phyloP scores from a whole-genome alignment of 345 rosid genomes.

The Brassica juncea region DNA sequence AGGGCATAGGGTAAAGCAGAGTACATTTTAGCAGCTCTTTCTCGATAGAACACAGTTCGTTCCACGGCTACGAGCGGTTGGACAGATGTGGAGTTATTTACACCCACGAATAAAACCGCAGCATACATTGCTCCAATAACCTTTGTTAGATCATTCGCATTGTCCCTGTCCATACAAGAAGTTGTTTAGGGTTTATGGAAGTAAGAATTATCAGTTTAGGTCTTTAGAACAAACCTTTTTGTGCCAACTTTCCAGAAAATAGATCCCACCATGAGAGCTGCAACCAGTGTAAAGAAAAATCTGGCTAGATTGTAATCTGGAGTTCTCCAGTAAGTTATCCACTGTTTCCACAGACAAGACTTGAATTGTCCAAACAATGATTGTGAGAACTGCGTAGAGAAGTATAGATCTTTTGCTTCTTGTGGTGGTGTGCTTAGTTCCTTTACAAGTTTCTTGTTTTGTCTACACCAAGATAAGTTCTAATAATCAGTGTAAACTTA shows the following conservation, averaged over 20 bases:
- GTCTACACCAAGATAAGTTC: constrained; percentile 39
- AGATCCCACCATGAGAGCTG: constrained; percentile 60
- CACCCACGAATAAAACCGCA: constrained; percentile 58
- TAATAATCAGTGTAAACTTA: background rate
- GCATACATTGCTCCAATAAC: constrained; percentile 76
- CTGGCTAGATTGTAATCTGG: constrained; percentile 68
- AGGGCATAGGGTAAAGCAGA: constrained; percentile 70
- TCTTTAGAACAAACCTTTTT: constrained; percentile 44
- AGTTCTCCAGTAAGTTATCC: constrained; percentile 78
- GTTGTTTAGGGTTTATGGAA: background rate
- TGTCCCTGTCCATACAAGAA: constrained; percentile 40
- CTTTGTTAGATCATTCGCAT: constrained; percentile 48
- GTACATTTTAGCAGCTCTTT: constrained; percentile 73
- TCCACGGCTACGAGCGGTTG: constrained; percentile 69
- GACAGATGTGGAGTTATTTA: constrained; percentile 67
- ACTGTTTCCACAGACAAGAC: constrained; percentile 68
- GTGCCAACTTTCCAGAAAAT: constrained; percentile 65
- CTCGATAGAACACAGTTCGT: constrained; percentile 71
- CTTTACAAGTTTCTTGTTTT: constrained; percentile 56
- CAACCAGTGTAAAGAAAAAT: constrained; percentile 53
- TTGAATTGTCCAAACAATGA: constrained; percentile 59
- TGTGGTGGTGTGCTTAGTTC: constrained; percentile 58
- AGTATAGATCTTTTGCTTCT: constrained; percentile 53
- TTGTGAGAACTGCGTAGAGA: constrained; percentile 56
- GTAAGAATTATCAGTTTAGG: background rate